Conservation (phyloP, 164 flowering plant genomes). For the Umbellularia californica region DNA sequence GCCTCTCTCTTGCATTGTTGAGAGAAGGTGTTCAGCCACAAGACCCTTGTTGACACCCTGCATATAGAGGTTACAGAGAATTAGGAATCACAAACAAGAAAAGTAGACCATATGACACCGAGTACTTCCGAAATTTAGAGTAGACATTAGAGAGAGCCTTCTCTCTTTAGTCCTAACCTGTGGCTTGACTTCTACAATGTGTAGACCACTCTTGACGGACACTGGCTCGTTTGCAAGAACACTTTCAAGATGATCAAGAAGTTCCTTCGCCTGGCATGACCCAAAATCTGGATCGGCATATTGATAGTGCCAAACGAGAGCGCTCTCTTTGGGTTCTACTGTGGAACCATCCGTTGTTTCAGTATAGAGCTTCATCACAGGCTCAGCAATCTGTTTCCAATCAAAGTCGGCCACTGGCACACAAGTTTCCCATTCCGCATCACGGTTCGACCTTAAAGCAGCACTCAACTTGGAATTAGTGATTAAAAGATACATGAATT, state of each 20-base stretch:
- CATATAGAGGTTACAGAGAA: background rate
- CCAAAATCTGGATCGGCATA: conserved; percentile 52
- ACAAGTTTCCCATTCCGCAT: conserved; percentile 40
- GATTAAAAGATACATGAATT: background rate
- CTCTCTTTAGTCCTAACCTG: conserved; percentile 23
- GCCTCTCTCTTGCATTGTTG: conserved; percentile 30
- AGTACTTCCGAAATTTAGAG: background rate
- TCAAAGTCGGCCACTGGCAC: conserved; percentile 30
- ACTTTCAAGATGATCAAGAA: conserved; percentile 49
- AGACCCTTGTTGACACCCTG: conserved; percentile 53
- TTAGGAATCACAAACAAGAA: background rate
- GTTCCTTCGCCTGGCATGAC: conserved; percentile 50
- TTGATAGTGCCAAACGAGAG: conserved; percentile 45
- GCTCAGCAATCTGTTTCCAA: conserved; percentile 45
- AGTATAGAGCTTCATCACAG: conserved; percentile 43
- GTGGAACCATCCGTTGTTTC: conserved; percentile 51
- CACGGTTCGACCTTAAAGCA: conserved; percentile 23
- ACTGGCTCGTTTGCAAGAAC: conserved; percentile 49
- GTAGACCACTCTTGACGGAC: conserved; percentile 43
- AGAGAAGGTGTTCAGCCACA: conserved; percentile 39
- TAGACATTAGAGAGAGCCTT: background rate
- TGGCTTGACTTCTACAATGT: conserved; percentile 48
- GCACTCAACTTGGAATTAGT: background rate
- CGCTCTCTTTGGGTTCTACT: conserved; percentile 39
- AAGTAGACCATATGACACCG: background rate